These are phyloP conservation scores for Aspergillus caelatus DNA, from an alignment of 2,329 filamentous ascomycete species.

Conservation along the genomic window DNA sequence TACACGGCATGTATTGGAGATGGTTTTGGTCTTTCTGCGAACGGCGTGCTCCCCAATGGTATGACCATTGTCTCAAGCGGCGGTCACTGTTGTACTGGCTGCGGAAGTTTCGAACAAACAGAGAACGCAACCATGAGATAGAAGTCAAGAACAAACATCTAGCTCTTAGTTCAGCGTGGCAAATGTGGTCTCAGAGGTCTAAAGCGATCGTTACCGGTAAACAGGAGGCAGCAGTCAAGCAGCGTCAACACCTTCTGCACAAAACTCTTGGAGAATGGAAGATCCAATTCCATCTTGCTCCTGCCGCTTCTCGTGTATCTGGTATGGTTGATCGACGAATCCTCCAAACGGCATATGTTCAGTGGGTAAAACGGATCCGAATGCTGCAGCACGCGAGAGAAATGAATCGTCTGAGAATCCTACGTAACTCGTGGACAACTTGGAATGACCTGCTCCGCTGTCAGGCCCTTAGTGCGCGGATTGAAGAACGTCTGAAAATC, in stretches of 20 bases:
- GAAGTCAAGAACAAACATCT: conserved; percentile 33
- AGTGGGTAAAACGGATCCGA: conserved; percentile 53
- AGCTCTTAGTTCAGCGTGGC: conserved; percentile 32
- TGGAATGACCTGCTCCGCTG: conserved; percentile 66
- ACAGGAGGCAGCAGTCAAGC: conserved; percentile 33
- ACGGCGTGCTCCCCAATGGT: conserved; percentile 47
- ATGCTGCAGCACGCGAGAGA: conserved; percentile 52
- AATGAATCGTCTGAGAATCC: conserved; percentile 55
- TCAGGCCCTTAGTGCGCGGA: conserved; percentile 53
- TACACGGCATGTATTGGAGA: conserved; percentile 41
- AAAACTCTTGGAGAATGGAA: conserved; percentile 47
- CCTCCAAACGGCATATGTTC: conserved; percentile 48
- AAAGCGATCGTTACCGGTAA: conserved; percentile 31
- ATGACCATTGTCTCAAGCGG: conserved; percentile 44
- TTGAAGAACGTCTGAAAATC: conserved; percentile 59
- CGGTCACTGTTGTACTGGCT: conserved; percentile 46
- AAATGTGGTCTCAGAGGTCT: conserved; percentile 39
- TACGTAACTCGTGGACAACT: conserved; percentile 60
- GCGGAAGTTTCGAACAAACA: conserved; percentile 41
- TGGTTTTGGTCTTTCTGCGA: conserved; percentile 51
- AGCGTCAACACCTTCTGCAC: conserved; percentile 38
- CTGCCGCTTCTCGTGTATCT: conserved; percentile 46
- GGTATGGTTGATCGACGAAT: conserved; percentile 50
- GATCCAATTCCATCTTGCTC: conserved; percentile 45
- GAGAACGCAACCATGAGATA: conserved; percentile 44